Percentiles rank a stretch among this genome's conserved stretches.
Conservation (phyloP, 2,329 filamentous ascomycete species). For the Fusarium temperatum region DNA sequence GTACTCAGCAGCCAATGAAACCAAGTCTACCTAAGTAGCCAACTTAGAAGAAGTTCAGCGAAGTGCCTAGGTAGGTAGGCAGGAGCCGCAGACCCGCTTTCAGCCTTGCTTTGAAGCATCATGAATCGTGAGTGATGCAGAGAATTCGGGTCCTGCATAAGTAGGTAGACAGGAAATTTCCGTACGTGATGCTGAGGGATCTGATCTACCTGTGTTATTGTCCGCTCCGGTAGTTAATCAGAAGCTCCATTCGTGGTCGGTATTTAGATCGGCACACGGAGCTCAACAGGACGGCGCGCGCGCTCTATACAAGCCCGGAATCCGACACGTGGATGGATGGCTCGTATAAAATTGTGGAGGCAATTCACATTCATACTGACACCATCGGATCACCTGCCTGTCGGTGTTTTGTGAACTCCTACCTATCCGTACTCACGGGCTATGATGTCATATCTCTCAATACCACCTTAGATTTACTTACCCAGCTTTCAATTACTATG, state of each 20-base stretch:
- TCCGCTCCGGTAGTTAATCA: background rate
- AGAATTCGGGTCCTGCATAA: background rate
- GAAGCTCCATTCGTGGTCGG: background rate
- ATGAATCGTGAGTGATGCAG: background rate
- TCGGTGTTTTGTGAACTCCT: background rate
- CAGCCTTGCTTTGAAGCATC: background rate
- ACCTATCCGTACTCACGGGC: background rate
- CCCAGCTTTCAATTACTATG: background rate
- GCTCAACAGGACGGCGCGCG: background rate
- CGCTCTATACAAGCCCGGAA: conserved; percentile 3
- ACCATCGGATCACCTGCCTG: background rate
- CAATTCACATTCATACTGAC: background rate
- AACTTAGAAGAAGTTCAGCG: background rate
- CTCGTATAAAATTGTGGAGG: background rate
- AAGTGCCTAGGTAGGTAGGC: background rate
- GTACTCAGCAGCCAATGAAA: conserved; percentile 1
- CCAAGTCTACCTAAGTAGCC: no score
- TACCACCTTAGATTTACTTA: background rate
- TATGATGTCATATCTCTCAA: conserved; percentile 23
- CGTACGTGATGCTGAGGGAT: background rate
- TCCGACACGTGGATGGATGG: background rate
- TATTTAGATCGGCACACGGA: conserved; percentile 3
- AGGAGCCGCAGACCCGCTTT: background rate
- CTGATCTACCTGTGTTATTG: background rate
- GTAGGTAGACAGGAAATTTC: background rate